Conservation (phyloP, 2,329 filamentous ascomycete species). For the Fonsecaea erecta region DNA sequence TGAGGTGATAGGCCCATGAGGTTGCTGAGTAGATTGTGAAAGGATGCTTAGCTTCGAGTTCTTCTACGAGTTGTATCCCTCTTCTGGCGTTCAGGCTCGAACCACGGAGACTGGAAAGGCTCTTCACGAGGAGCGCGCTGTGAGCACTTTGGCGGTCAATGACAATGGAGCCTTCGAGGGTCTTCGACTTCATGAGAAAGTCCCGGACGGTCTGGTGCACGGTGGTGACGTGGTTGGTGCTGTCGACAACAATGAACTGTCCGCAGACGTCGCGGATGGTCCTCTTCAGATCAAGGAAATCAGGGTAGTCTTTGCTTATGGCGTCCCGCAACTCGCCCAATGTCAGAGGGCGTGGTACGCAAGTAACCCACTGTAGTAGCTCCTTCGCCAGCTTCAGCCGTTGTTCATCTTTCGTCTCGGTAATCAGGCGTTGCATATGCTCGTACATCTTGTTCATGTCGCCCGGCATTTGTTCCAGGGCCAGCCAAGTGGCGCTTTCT, state of each 20-base stretch:
- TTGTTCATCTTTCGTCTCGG: conserved; percentile 8
- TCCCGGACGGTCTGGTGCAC: conserved; percentile 41
- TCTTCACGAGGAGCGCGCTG: conserved; percentile 14
- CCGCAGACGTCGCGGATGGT: conserved; percentile 40
- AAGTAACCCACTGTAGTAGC: conserved; percentile 40
- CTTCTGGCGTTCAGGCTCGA: background rate
- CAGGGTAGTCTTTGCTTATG: conserved; percentile 35
- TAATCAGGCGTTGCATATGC: conserved; percentile 37
- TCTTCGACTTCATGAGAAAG: conserved; percentile 28
- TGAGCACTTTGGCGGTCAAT: conserved; percentile 15
- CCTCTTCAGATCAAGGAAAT: conserved; percentile 33
- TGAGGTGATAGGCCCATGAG: conserved; percentile 34
- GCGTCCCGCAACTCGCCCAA: conserved; percentile 39
- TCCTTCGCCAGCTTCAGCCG: conserved; percentile 28
- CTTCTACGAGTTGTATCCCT: background rate
- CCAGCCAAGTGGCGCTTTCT: conserved; percentile 29
- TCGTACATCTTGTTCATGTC: conserved; percentile 41
- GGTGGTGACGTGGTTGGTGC: conserved; percentile 30
- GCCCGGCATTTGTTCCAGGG: conserved; percentile 37
- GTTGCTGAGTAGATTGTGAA: conserved; percentile 29
- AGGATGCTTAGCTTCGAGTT: conserved; percentile 1
- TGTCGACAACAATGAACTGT: conserved; percentile 39
- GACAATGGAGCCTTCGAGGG: background rate
- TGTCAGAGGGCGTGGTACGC: conserved; percentile 36
- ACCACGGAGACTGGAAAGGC: conserved; percentile 10